Conservation (phyloP, 2,329 filamentous ascomycete species). For the Colletotrichum tropicale region DNA sequence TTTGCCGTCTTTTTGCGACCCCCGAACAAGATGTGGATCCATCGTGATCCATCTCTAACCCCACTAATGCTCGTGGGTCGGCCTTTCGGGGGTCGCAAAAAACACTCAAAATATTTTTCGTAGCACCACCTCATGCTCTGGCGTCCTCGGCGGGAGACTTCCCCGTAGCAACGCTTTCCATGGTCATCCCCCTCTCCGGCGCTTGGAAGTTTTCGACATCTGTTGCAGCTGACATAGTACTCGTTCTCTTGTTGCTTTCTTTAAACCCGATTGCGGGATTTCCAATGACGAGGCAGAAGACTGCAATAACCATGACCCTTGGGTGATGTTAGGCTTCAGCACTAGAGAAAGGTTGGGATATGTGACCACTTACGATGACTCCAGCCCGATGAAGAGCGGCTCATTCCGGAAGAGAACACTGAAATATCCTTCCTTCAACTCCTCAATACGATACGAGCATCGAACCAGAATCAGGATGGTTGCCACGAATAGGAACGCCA, state of each 20-base stretch:
- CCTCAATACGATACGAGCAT: slow-evolving; percentile 62
- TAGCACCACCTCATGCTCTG: background rate
- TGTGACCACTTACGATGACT: slow-evolving; percentile 33
- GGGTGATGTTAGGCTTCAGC: background rate
- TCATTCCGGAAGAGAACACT: slow-evolving; percentile 52
- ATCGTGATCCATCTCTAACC: background rate
- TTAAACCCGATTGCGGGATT: slow-evolving; percentile 4
- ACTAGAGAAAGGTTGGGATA: fast-evolving
- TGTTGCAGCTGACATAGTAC: background rate
- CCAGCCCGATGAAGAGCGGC: slow-evolving; percentile 46
- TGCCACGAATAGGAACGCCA: slow-evolving; percentile 51
- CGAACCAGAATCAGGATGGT: slow-evolving; percentile 61
- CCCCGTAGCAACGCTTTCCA: background rate
- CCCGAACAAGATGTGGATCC: background rate
- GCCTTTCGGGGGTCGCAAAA: background rate
- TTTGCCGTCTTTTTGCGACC: background rate
- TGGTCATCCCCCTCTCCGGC: background rate
- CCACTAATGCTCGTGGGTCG: background rate
- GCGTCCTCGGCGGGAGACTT: background rate
- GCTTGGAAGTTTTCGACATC: background rate
- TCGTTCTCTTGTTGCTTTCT: background rate
- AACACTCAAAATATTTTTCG: background rate
- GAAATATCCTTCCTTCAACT: slow-evolving; percentile 60
- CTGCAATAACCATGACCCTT: slow-evolving; percentile 9
- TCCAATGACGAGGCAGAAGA: slow-evolving; percentile 7